These are phyloP conservation scores for Stephania yunnanensis DNA, from an alignment of 164 flowering plant species.

Conservation along the genomic window DNA sequence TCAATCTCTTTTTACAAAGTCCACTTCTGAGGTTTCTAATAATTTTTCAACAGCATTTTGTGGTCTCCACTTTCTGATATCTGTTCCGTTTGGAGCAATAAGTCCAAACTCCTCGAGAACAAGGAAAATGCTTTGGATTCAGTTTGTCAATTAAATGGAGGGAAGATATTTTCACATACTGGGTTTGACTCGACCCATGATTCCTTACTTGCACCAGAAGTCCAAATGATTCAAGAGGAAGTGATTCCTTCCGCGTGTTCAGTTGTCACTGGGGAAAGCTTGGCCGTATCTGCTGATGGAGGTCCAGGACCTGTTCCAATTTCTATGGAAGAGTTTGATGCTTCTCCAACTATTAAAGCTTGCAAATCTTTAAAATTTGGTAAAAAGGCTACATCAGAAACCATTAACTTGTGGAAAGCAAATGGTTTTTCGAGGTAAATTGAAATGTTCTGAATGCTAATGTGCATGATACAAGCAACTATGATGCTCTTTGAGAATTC, in stretches of 20 bases:
- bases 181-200: conserved; percentile 10
- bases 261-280: conserved; percentile 25
- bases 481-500: background rate
- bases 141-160: conserved; percentile 21
- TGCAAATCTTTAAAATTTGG: conserved; percentile 59
- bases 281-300: conserved; percentile 28
- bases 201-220: conserved; percentile 6
- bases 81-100: conserved; percentile 19
- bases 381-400: conserved; percentile 50
- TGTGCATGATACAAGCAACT: background rate
- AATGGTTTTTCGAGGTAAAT: conserved; percentile 84
- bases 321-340: conserved; percentile 19
- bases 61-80: conserved; percentile 47
- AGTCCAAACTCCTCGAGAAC: conserved; percentile 15
- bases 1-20: background rate
- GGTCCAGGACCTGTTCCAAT: conserved; percentile 10
- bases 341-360: conserved; percentile 22
- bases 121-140: conserved; percentile 14
- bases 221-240: conserved; percentile 29
- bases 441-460: background rate
- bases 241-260: background rate
- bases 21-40: background rate
- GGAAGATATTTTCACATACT: background rate
- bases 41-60: conserved; percentile 49
- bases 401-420: conserved; percentile 61